phyloP scores from a whole-genome alignment of 2,329 filamentous ascomycete species.

The Arthrobotrys musiformis region DNA sequence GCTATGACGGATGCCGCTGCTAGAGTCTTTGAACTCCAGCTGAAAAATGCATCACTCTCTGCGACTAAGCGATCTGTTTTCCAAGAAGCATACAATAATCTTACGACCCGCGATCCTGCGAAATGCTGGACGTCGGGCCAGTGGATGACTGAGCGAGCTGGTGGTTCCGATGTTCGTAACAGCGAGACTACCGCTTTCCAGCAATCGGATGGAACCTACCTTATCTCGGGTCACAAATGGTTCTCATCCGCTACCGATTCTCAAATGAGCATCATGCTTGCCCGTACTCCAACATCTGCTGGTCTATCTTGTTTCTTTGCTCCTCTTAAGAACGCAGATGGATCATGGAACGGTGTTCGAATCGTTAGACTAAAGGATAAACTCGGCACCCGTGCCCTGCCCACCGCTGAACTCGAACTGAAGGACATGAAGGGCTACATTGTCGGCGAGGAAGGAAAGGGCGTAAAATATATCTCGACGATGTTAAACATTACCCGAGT shows the following conservation, averaged over 20 bases:
- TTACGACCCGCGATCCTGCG: slow-evolving; percentile 67
- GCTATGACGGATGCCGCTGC: slow-evolving; percentile 67
- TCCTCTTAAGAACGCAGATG: slow-evolving; percentile 68
- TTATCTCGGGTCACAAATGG: slow-evolving; percentile 76
- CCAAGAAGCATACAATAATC: slow-evolving; percentile 67
- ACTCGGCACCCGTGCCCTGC: slow-evolving; percentile 75
- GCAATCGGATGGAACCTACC: slow-evolving; percentile 69
- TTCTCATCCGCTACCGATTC: slow-evolving; percentile 75
- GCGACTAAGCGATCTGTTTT: slow-evolving; percentile 63
- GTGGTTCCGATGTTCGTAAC: slow-evolving; percentile 75
- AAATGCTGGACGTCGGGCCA: slow-evolving; percentile 77
- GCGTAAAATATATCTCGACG: slow-evolving; percentile 74
- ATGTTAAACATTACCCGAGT: slow-evolving; percentile 75
- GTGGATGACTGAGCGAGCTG: slow-evolving; percentile 80
- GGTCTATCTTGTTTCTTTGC: slow-evolving; percentile 73
- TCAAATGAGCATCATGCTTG: slow-evolving; percentile 73
- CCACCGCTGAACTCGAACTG: slow-evolving; percentile 77
- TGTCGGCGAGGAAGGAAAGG: slow-evolving; percentile 73
- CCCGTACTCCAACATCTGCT: slow-evolving; percentile 67
- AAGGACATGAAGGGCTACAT: slow-evolving; percentile 73
- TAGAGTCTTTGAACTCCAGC: slow-evolving; percentile 42
- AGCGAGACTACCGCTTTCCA: slow-evolving; percentile 72
- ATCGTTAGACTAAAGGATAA: slow-evolving; percentile 79
- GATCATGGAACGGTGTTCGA: slow-evolving; percentile 73
- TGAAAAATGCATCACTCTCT: slow-evolving; percentile 23